Base-by-base conservation (phyloP, 2,329 filamentous ascomycete genomes). In the Aspergillus sp. region DNA sequence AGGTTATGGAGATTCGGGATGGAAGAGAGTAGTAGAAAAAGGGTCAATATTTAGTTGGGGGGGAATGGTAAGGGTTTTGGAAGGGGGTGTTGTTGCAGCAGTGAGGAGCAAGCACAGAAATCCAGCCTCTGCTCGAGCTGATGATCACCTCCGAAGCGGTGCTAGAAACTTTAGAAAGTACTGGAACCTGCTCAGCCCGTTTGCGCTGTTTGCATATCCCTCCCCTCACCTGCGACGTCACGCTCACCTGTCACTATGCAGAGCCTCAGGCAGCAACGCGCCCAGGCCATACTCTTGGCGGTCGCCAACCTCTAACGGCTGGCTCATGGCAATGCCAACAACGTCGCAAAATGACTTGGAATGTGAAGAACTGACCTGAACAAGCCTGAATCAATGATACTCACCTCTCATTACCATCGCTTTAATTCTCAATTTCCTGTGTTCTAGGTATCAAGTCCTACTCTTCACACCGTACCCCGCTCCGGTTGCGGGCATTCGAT, bases 181-280 rank as follows among this genome's bases (percentile, higher is more conserved):
- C 74, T 76, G 73, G 75, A 76, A 77, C 64, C 66, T 61, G 67
- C 64, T 60, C 33, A 48, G 25, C 35, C 37, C 59, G 70, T 75
- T 74, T 75, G 72, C 52, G 54, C 53, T 61, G 70, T 75, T 75
- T 75, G 72, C 59, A 39, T 31, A 9, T 47, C 19, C 6, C 56
- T 45, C 19, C 3, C 12, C 2, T 52, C 19, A 68, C 6, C 31
- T 15, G 43, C 56, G 43, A 63, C 56, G 53, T 60, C 52, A 62
- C 15, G 45, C 14, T 8, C 56, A 33, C 7, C 31, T 33, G 12
- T 27, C 25, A 27, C 25, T 27, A 9, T 11, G 0, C 1, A 9
- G 9, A 12, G 45, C 53, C 53, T 55, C 25, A 55, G 53, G 53
- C 53, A 55, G 1, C 14, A 4, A 15, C 21, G 15, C 35, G 35